phyloP scores from a whole-genome alignment of 306 rosid genomes.

The Cicer judaicum region DNA sequence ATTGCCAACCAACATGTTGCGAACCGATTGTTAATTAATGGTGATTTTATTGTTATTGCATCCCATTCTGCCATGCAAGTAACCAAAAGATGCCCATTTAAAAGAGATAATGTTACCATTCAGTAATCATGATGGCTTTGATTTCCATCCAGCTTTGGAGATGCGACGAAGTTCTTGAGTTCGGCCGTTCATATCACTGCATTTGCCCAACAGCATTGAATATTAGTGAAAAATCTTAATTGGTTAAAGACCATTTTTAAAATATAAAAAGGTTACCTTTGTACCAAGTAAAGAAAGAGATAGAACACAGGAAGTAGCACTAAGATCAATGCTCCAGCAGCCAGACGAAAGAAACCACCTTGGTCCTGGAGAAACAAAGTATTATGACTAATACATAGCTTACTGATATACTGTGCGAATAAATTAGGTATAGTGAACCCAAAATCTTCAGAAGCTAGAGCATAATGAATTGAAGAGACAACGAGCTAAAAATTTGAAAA shows the following conservation, averaged over 20 bases:
- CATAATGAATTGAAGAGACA: constrained; percentile 27
- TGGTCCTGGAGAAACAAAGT: constrained; percentile 61
- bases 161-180: constrained; percentile 83
- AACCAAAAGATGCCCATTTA: constrained; percentile 14
- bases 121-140: constrained; percentile 68
- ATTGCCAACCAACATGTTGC: constrained; percentile 13
- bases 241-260: constrained; percentile 23
- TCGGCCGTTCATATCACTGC: constrained; percentile 71
- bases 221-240: constrained; percentile 19
- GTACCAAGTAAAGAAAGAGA: constrained; percentile 77
- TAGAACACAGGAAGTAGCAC: constrained; percentile 94
- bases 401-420: constrained; percentile 16
- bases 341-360: constrained; percentile 70
- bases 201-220: constrained; percentile 39
- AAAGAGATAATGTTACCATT: constrained; percentile 50
- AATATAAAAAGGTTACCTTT: constrained; percentile 60
- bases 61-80: constrained; percentile 17
- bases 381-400: constrained; percentile 25
- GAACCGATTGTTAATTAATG: background rate
- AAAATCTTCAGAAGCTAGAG: constrained; percentile 20
- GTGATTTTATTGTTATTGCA: constrained; percentile 12
- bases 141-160: constrained; percentile 63
- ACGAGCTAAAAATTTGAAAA: constrained; percentile 12
- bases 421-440: constrained; percentile 16
- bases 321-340: constrained; percentile 74